Base-by-base conservation (phyloP, 345 rosid species). In the Linum trigynum region DNA sequence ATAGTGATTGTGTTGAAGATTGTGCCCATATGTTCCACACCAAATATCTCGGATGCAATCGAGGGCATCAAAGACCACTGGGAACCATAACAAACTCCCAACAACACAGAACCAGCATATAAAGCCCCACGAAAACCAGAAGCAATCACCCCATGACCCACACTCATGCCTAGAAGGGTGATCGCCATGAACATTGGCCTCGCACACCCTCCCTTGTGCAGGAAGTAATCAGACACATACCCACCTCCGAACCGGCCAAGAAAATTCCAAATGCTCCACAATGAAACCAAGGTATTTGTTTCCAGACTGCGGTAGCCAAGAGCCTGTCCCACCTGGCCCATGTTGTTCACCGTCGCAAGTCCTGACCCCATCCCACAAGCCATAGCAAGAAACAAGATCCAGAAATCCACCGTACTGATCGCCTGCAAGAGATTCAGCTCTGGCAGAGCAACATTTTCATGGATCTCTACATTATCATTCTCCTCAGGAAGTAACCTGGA, bases 311-410 rank as follows among this genome's bases (percentile, higher is more conserved):
- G 53, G 68, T 82, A 84, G 51, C 83, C 82, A 11, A 84, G 78
- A 59, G 85, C 75, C 51, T 67, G 79, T 63, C 86, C 89, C 9
- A 85, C 68, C 68, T 85, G 85, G 77, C 83, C 64, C n/a, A 85
- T 59, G 63, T 82, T 82, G 57, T 82, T 81, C 16, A 80, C 70
- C 0, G 82, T 77, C 16, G 84, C 80, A 11, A 82, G 82, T 50
- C 90, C 90, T 1, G 87, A 75, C 4, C 85, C 87, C 80, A 81
- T 72, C 36, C 90, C 85, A 55, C 87, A 83, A 55, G 80, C 77
- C 83, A 81, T 77, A 10, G 83, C 72, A 38, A 81, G 68, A 69
- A 71, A 76, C 71, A 81, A 73, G 48, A 83, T 64, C 87, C 90
- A 81, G 69, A 81, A 83, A 57, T 79, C 62, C 32, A 75, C 14